Base-by-base conservation (phyloP, 2,329 filamentous ascomycete genomes). In the Aspergillus fischeri region DNA sequence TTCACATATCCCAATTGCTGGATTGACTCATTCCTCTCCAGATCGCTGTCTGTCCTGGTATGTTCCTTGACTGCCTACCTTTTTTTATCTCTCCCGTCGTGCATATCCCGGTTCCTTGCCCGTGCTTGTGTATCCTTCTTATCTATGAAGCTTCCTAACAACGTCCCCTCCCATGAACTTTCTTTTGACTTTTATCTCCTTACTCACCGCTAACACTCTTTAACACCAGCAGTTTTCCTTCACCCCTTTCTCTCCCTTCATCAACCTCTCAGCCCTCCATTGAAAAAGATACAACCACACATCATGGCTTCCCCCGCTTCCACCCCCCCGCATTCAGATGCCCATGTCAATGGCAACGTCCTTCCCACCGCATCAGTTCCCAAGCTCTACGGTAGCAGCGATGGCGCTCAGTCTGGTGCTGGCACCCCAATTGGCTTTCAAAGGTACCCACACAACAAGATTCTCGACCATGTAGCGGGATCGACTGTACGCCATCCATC, bases 401-500 rank as follows among this genome's bases (percentile, higher is more conserved):
- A 75, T 52, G 67, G 67, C 41, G 52, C 64, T 11, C 65, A 67
- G 47, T 76, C 75, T 17, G 75, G 74, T 55, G 29, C 70, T 24
- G 72, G 73, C 10, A 77, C 75, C 29, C 74, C 74, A 42, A 73
- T 75, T 59, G 74, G 74, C 21, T 77, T 77, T 62, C 74, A 77
- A 61, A 66, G 74, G 51, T 73, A 65, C 29, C 74, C 70, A 55
- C 76, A 78, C 63, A 83, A 86, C 73, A 86, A 85, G 73, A 76
- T 83, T 60, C 77, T 86, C 51, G 81, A 86, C 53, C 77, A 79
- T 64, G 79, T 81, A 57, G 75, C 80, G 53, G 75, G 80, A 42
- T 77, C 78, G 8, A 80, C 80, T 38, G 75, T 78, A 68, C 86
- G 90, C 56, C 84, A 88, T 61, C 90, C 92, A 25, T 96, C 92